Evolutionary conservation across 305 asterid genomes (phyloP).

Genomic region (Fraxinus platypoda): DNA sequence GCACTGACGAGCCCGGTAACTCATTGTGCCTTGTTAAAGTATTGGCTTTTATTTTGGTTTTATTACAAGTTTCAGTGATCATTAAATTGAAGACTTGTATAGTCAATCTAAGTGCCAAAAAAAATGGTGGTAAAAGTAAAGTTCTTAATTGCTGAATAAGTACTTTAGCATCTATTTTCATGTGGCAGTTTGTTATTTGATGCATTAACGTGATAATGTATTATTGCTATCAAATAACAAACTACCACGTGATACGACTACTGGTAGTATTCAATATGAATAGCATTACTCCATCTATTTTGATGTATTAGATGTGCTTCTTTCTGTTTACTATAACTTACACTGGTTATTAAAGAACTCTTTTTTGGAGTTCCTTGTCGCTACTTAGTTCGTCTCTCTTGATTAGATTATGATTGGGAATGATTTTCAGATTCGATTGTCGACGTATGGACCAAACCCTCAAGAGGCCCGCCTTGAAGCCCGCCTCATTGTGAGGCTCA

Average conservation of each 20-base stretch:
- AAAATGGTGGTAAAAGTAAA: not conserved
- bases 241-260: too few species aligned
- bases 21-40: not conserved
- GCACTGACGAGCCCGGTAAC: conserved; percentile 91
- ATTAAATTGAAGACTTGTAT: not conserved
- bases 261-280: too few species aligned
- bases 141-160: not conserved
- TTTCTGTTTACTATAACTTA: not conserved
- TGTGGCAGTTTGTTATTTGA: too few species aligned
- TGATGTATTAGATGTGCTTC: not conserved
- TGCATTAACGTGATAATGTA: too few species aligned
- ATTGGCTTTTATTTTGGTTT: not conserved
- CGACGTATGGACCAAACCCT: not conserved
- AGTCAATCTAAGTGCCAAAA: not conserved
- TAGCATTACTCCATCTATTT: too few species aligned
- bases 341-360: not conserved
- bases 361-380: not conserved
- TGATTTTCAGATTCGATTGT: too few species aligned
- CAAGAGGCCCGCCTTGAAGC: too few species aligned
- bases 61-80: not conserved
- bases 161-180: not conserved
- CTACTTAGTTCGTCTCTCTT: not conserved
- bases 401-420: not conserved
- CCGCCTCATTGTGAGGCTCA: too few species aligned
- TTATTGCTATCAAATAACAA: too few species aligned